A percentile compares a stretch with the other conserved stretches of the same genome.
Conservation (phyloP, 106 monocot species). For the Vanilla planifolia region DNA sequence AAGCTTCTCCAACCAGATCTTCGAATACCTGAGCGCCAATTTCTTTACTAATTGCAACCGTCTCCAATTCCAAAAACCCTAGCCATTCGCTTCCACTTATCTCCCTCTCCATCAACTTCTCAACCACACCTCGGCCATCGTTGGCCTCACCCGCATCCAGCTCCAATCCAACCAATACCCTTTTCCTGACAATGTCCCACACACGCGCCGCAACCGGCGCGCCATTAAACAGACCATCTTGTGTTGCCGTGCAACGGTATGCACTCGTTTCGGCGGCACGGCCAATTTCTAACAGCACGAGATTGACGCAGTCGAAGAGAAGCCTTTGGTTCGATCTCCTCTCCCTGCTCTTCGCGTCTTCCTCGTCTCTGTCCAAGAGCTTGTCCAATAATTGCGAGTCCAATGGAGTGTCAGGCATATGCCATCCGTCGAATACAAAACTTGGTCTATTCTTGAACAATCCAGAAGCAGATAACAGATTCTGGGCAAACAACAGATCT, state of each 20-base stretch:
- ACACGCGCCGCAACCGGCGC: slow-evolving; percentile 14
- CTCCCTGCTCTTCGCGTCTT: slow-evolving; percentile 22
- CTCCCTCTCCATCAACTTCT: slow-evolving; percentile 36
- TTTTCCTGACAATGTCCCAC: slow-evolving; percentile 12
- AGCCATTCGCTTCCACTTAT: slow-evolving; percentile 23
- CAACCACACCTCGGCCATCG: slow-evolving; percentile 18
- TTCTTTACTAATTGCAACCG: slow-evolving; percentile 20
- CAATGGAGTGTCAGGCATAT: slow-evolving; percentile 51
- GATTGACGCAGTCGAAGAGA: slow-evolving; percentile 47
- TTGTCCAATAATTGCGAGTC: slow-evolving; percentile 37
- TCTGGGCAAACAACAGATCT: slow-evolving; percentile 31
- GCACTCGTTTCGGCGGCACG: not conserved
- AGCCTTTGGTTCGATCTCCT: slow-evolving; percentile 40
- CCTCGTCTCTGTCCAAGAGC: slow-evolving; percentile 30
- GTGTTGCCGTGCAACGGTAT: not conserved
- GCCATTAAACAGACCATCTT: not conserved
- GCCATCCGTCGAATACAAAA: slow-evolving; percentile 32
- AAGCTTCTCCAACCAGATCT: slow-evolving; percentile 39
- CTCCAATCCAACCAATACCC: slow-evolving; percentile 2
- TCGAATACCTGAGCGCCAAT: slow-evolving; percentile 35
- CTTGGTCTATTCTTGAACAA: slow-evolving; percentile 20
- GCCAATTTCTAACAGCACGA: slow-evolving; percentile 25
- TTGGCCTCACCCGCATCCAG: slow-evolving; percentile 2
- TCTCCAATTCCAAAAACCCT: slow-evolving; percentile 25
- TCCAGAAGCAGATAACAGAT: slow-evolving; percentile 39